A percentile compares a stretch with the other conserved stretches of the same genome.
These are phyloP conservation scores for Drechslerella dactyloides DNA, from an alignment of 2,329 filamentous ascomycete genomes.

Conservation along the genomic window DNA sequence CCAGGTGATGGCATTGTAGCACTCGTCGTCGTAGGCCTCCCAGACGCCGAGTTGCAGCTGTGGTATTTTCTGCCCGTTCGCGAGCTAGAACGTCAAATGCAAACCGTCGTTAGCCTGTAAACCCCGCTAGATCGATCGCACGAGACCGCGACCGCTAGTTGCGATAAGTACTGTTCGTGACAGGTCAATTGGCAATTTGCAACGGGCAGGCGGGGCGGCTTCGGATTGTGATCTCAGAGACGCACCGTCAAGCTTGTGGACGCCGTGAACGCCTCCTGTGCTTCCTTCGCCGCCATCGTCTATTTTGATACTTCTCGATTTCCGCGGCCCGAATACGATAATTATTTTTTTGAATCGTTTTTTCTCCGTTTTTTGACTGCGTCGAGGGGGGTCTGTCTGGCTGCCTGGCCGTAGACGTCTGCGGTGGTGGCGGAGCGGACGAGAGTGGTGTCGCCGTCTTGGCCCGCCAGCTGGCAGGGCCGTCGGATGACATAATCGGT, in stretches of 20 bases:
- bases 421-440: too few relatives aligned
- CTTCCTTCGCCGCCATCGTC: constrained; percentile 28
- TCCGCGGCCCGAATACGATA: neutral
- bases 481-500: too few relatives aligned
- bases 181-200: neutral
- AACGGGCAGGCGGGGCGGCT: neutral
- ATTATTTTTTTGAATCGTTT: too few relatives aligned
- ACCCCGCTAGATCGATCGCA: too few relatives aligned
- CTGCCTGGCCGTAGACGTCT: too few relatives aligned
- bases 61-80: constrained; percentile 72
- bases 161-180: too few relatives aligned
- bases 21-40: constrained; percentile 70
- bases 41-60: constrained; percentile 77
- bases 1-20: constrained; percentile 65
- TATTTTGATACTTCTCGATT: neutral
- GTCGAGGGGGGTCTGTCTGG: neutral
- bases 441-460: too few relatives aligned
- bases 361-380: neutral
- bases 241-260: constrained; percentile 31
- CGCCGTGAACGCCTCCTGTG: constrained; percentile 36
- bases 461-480: neutral
- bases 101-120: too few relatives aligned
- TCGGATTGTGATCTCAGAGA: neutral
- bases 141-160: too few relatives aligned
- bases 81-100: constrained; percentile 60